Percentiles rank a stretch among this genome's conserved stretches.
These are phyloP conservation scores for Hericium coralloides DNA, from an alignment of 768 basidiomycete species.

Conservation along the genomic window DNA sequence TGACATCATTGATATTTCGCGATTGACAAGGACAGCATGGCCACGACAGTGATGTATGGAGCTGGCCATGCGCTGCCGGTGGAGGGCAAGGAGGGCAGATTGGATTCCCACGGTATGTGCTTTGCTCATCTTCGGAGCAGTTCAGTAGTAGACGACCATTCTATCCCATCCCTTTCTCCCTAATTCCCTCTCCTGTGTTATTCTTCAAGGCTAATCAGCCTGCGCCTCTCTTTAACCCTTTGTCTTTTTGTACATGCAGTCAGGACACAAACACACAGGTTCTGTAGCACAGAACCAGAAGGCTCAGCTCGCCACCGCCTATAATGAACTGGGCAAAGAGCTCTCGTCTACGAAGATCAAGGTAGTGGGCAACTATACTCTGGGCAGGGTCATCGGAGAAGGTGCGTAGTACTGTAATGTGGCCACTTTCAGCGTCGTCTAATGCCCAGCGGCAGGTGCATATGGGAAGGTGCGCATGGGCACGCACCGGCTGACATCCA, in stretches of 20 bases:
- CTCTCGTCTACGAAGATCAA: conserved; percentile 84
- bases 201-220: conserved; percentile 1
- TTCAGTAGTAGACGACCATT: not conserved
- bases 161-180: not conserved
- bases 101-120: not conserved
- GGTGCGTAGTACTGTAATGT: conserved; percentile 39
- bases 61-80: too few species aligned
- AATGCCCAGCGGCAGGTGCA: conserved; percentile 46
- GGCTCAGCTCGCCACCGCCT: conserved; percentile 87
- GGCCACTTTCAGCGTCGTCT: not conserved
- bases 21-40: too few species aligned
- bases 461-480: conserved; percentile 96
- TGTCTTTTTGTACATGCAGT: conserved; percentile 10
- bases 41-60: too few species aligned
- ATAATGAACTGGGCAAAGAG: conserved; percentile 96
- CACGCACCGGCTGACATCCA: conserved; percentile 85
- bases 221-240: conserved; percentile 4
- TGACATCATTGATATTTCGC: too few species aligned
- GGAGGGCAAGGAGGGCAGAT: not conserved
- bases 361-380: conserved; percentile 90
- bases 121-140: not conserved
- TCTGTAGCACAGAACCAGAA: conserved; percentile 51
- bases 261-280: conserved; percentile 21
- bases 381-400: conserved; percentile 93
- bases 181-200: conserved; percentile 1